Percentiles rank a stretch among this genome's conserved stretches.
phyloP scores from a whole-genome alignment of 768 basidiomycete species.

The Lepiota venenata region DNA sequence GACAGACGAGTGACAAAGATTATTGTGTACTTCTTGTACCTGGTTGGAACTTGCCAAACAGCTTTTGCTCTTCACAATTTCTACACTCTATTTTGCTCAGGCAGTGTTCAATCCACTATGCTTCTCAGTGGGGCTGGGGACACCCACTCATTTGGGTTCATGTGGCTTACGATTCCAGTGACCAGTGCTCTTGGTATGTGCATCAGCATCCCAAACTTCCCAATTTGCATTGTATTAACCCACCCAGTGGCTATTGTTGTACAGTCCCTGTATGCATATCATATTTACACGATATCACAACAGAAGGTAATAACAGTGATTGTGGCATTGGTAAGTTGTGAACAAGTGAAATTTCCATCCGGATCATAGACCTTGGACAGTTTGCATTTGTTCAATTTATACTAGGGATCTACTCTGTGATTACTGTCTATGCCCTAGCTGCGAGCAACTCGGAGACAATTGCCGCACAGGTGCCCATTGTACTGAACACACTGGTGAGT shows the following conservation, averaged over 20 bases:
- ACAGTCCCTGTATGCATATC: too few relatives aligned
- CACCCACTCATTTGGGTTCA: not conserved
- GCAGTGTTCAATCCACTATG: too few relatives aligned
- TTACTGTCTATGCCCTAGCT: not conserved
- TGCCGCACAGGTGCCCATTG: too few relatives aligned
- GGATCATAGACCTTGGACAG: not conserved
- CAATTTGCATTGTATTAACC: too few relatives aligned
- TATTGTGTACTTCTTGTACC: not conserved
- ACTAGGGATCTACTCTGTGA: not conserved
- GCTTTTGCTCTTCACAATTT: not conserved
- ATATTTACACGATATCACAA: too few relatives aligned
- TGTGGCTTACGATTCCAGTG: slow-evolving; percentile 2
- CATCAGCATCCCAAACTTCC: too few relatives aligned
- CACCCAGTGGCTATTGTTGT: too few relatives aligned
- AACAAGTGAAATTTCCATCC: too few relatives aligned
- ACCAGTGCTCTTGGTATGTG: not conserved
- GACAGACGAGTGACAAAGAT: not conserved
- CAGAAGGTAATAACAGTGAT: not conserved
- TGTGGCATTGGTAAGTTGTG: not conserved
- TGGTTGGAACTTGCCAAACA: not conserved
- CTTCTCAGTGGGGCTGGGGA: too few relatives aligned
- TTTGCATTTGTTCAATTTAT: not conserved
- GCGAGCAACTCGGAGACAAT: too few relatives aligned
- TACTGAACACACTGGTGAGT: too few relatives aligned
- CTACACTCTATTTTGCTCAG: not conserved